phyloP scores from a whole-genome alignment of 441 rosid species.

The Corymbia calophylla region DNA sequence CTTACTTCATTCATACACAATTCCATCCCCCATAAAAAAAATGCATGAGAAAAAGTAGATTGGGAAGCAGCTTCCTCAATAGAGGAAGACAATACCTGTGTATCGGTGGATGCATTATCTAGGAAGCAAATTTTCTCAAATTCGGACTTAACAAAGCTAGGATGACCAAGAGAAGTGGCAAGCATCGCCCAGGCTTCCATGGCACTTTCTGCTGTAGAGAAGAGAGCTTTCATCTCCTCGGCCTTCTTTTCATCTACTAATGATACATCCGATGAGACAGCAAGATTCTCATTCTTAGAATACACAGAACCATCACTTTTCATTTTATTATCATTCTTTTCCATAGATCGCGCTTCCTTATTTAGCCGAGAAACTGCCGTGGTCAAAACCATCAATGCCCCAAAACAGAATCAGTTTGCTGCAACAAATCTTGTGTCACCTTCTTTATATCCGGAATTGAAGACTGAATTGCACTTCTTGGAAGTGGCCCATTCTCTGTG shows the following conservation, averaged over 20 bases:
- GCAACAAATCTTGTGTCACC: slow-evolving; percentile 72
- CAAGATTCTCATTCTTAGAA: slow-evolving; percentile 28
- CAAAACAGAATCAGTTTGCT: slow-evolving; percentile 81
- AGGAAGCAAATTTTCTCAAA: slow-evolving; percentile 91
- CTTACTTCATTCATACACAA: neutral
- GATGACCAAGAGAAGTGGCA: slow-evolving; percentile 89
- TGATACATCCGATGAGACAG: slow-evolving; percentile 26
- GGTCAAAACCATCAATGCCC: slow-evolving; percentile 82
- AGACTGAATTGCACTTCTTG: slow-evolving; percentile 31
- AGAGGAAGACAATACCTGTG: slow-evolving; percentile 51
- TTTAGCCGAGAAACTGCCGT: slow-evolving; percentile 66
- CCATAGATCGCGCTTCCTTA: slow-evolving; percentile 31
- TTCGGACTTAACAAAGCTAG: slow-evolving; percentile 94
- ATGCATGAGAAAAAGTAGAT: neutral
- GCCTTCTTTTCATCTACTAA: slow-evolving; percentile 54
- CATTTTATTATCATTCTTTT: slow-evolving; percentile 19
- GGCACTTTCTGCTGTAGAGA: slow-evolving; percentile 87
- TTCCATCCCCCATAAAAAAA: neutral
- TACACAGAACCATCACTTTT: slow-evolving; percentile 13
- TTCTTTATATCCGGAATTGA: slow-evolving; percentile 78
- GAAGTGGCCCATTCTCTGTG: slow-evolving; percentile 24
- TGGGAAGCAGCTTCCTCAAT: neutral
- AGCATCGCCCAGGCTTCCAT: slow-evolving; percentile 99
- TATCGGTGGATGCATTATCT: slow-evolving; percentile 79
- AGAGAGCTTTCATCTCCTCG: slow-evolving; percentile 85